Percentiles rank a stretch among this genome's conserved stretches.
Evolutionary conservation across 306 rosid species (phyloP).

Genomic region (Glycine soja): DNA sequence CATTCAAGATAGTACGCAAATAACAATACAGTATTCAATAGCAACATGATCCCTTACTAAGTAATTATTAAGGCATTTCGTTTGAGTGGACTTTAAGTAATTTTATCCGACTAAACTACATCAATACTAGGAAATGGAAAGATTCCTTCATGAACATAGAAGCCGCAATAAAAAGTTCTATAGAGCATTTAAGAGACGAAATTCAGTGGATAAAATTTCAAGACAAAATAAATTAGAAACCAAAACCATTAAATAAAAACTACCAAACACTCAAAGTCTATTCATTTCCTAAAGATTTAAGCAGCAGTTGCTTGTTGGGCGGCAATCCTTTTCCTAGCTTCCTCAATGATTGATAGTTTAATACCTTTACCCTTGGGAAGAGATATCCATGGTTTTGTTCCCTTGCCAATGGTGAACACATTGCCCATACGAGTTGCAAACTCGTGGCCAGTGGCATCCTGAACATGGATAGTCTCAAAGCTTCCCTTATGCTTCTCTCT

Average conservation of each 20-base stretch:
- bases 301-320: slow-evolving; percentile 37
- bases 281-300: not conserved
- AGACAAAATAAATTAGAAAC: slow-evolving; percentile 1
- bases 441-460: slow-evolving; percentile 36
- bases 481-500: slow-evolving; percentile 32
- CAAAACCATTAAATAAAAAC: slow-evolving; percentile 15
- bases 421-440: slow-evolving; percentile 36
- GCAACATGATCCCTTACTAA: not conserved
- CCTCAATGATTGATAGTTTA: slow-evolving; percentile 36
- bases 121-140: not conserved
- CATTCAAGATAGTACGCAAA: not conserved
- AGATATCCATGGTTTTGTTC: slow-evolving; percentile 36
- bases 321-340: slow-evolving; percentile 38
- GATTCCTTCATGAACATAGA: not conserved
- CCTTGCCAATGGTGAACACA: slow-evolving; percentile 38
- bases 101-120: too few relatives aligned
- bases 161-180: slow-evolving; percentile 7
- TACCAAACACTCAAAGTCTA: not conserved
- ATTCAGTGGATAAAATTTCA: not conserved
- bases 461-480: slow-evolving; percentile 36
- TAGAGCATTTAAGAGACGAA: slow-evolving; percentile 11
- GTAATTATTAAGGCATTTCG: not conserved
- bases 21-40: not conserved
- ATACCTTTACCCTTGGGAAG: slow-evolving; percentile 43
- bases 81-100: not conserved